Percentiles rank a stretch among this genome's conserved stretches.
Evolutionary conservation across 1,284 basidiomycete species (phyloP).

Genomic region (Mycena citricolor): DNA sequence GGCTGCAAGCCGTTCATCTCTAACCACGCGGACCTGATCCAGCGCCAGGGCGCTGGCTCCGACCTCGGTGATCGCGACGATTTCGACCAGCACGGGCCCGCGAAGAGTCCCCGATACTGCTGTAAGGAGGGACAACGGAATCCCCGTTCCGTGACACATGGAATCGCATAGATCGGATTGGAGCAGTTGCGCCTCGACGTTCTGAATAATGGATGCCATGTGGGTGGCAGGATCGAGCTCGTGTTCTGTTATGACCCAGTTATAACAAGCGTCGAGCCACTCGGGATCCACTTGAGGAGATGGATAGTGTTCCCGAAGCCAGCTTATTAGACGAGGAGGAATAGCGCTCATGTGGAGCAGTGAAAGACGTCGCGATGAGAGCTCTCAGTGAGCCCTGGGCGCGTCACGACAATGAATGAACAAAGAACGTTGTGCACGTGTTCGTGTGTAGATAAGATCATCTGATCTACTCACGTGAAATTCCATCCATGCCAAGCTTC

Average conservation of each 20-base stretch:
- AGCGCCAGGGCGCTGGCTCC: slow-evolving; percentile 69
- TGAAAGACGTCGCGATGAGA: no score
- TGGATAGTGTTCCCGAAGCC: slow-evolving; percentile 50
- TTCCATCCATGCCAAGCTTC: no score
- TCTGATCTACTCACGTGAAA: no score
- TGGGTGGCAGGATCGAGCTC: slow-evolving; percentile 44
- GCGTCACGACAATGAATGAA: no score
- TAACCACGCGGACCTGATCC: slow-evolving; percentile 59
- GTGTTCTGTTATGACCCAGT: slow-evolving; percentile 56
- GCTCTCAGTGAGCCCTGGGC: no score
- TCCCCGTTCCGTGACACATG: slow-evolving; percentile 64
- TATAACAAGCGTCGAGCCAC: slow-evolving; percentile 71
- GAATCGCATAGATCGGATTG: slow-evolving; percentile 69
- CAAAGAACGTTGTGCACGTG: no score
- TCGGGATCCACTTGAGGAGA: slow-evolving; percentile 58
- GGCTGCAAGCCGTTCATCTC: slow-evolving; percentile 57
- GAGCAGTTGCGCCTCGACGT: slow-evolving; percentile 66
- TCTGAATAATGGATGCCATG: slow-evolving; percentile 47
- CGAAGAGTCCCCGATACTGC: slow-evolving; percentile 30
- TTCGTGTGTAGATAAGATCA: no score
- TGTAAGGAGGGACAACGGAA: slow-evolving; percentile 47
- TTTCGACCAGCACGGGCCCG: slow-evolving; percentile 64
- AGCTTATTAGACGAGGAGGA: no score
- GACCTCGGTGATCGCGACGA: slow-evolving; percentile 73
- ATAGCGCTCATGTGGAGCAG: no score